phyloP scores from a whole-genome alignment of 306 rosid species.

The Quercus gilva region DNA sequence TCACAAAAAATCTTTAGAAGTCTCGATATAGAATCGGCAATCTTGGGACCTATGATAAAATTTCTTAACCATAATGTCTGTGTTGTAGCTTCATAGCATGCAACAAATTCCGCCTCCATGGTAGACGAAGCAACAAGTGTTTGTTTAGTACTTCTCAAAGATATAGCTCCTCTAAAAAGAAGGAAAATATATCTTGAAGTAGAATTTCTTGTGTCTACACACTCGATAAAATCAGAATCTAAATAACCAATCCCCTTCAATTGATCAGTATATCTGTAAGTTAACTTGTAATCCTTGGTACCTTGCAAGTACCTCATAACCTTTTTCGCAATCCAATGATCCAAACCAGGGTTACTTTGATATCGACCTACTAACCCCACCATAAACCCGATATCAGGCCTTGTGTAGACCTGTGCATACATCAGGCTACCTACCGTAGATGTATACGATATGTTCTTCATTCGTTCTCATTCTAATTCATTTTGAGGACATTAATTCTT shows the following conservation, averaged over 20 bases:
- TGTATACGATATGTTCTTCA: not conserved
- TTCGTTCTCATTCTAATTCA: not conserved
- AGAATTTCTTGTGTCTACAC: no score
- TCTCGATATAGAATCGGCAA: not conserved
- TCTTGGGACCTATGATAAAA: no score
- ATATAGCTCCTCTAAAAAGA: not conserved
- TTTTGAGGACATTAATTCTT: not conserved
- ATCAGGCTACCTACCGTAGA: not conserved
- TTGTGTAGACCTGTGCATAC: not conserved
- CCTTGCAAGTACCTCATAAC: not conserved
- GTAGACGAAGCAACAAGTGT: not conserved
- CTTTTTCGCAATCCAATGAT: slow-evolving; percentile 1
- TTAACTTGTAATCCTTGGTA: not conserved
- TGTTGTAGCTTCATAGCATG: not conserved
- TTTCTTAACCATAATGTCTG: no score
- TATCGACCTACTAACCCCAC: not conserved
- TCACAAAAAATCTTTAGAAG: not conserved
- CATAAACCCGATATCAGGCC: not conserved
- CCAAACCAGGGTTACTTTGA: slow-evolving; percentile 1
- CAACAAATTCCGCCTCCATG: not conserved
- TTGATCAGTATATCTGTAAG: not conserved
- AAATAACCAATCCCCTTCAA: not conserved
- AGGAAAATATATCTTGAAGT: not conserved
- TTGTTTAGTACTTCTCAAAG: not conserved
- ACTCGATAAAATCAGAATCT: no score